Evolutionary conservation across 768 basidiomycete species (phyloP), one percentile per base, ranked within the genome.

Genomic region (Termitomyces sp.): DNA sequence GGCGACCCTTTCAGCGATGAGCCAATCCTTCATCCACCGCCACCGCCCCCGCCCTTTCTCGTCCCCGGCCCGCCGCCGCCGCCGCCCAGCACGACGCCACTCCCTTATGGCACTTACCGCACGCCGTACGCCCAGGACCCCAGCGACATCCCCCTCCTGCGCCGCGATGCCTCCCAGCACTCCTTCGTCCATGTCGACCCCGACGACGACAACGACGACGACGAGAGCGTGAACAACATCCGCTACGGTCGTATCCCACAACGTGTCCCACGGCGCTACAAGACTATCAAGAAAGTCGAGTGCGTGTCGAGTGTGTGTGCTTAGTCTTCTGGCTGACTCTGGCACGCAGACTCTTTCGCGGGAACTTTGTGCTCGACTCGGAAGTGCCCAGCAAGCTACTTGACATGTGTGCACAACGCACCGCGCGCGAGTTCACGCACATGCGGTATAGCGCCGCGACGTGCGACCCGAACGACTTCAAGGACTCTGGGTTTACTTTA

Each of bases 371-470:
- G 12, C 77, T 95, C 38, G 95, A 98, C 74, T 85, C 89, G 12
- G 82, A 89, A 0, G 94, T 98, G 0, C 96, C 96, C 0, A 81
- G 88, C n/a, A 96, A 94, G 66, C 78, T 98, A 44, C 81, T 98
- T 30, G 86, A 92, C 60, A 86, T 92, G 80, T 94, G 91, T 65
- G 77, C 85, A 6, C 73, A 82, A 61, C 82, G 85, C 55, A 87
- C 83, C 50, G 93, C 93, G 59, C 85, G 93, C 62, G 95, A 97
- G 72, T 95, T 93, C 70, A 93, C 92, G 0, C 89, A 93, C 73
- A 95, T 98, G 94, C 86, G 96, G 5, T 98, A 98, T 74, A 89
- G 88, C 9, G 96, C 95, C 0, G 94, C 93, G 16, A 98, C 96
- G 0, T 95, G 92, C 74, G 95, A 98, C 72, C 96, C 96, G 7